Base-by-base conservation (phyloP, 495 filamentous ascomycete genomes). In the Penicillium maclennaniae region DNA sequence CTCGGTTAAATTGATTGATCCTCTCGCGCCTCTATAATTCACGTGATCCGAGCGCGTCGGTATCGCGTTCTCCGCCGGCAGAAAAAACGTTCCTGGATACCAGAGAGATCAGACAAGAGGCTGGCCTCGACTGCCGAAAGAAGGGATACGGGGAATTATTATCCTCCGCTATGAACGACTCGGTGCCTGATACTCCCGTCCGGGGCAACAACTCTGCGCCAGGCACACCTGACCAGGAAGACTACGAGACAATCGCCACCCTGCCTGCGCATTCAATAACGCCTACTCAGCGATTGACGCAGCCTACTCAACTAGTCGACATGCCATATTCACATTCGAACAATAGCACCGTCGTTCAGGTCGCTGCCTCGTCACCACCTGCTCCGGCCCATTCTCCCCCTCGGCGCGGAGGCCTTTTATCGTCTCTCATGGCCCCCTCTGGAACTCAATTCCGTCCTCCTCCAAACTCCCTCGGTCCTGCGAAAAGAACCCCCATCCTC, bases 301-400 rank as follows among this genome's bases (percentile, higher is more conserved):
- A 92, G 58, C 84, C 89, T 0, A 92, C 89, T 0, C 89, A 93
- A 54, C 74, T 89, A 12, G 61, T 87, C 37, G 67, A 73, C n/a
- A 53, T 57, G 34, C 59, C 68, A 4, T 64, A 68, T 34, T 60
- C 67, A 34, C 55, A 53, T 0, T 57, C 59, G 7, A 45, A 45
- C 31, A 45, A 61, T 42, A 64, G 60, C 42, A 79, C 87, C 4
- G 70, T 84, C 10, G 77, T 97, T 38, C 90, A 95, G 61, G 91
- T 97, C 2, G 83, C 83, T 26, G 87, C 86, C 10, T 93, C 90
- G n/a, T 93, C 90, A 1, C 88, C 89, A 1, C 77, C 83, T 46
- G 75, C 73, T 31, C 66, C 76, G 15, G 56, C 69, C 16, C 72
- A 76, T 19, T 79, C 80, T 39, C 79, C 81, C 31, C 67, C 72